A percentile compares a stretch with the other conserved stretches of the same genome.
Evolutionary conservation across 129 eudicot species (phyloP).

Genomic region (Centrapalus pauciflorus): DNA sequence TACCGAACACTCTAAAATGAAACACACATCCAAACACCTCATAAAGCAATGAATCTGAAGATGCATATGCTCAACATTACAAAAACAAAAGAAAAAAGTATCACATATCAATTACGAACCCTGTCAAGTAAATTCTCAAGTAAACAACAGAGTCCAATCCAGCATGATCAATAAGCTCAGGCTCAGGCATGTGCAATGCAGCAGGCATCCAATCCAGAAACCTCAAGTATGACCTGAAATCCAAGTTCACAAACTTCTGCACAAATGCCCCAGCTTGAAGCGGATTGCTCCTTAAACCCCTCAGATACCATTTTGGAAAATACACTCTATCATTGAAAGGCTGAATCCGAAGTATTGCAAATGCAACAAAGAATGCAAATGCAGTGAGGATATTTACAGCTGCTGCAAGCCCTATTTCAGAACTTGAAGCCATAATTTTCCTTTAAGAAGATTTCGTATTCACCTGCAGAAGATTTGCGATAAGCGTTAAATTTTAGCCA

Average conservation of each 20-base stretch:
- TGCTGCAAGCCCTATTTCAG: slow-evolving; percentile 80
- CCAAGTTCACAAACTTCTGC: slow-evolving; percentile 65
- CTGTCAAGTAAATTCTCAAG: slow-evolving; percentile 73
- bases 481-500: no score
- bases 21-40: not conserved
- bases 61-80: not conserved
- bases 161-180: slow-evolving; percentile 88
- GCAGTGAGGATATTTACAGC: slow-evolving; percentile 65
- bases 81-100: slow-evolving; percentile 1
- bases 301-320: slow-evolving; percentile 91
- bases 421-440: slow-evolving; percentile 53
- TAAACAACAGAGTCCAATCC: slow-evolving; percentile 93
- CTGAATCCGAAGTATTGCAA: slow-evolving; percentile 78
- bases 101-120: slow-evolving; percentile 45
- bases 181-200: slow-evolving; percentile 85
- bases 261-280: slow-evolving; percentile 61
- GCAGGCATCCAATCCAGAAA: slow-evolving; percentile 91
- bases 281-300: slow-evolving; percentile 69
- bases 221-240: slow-evolving; percentile 62
- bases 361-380: slow-evolving; percentile 65
- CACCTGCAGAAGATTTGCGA: slow-evolving; percentile 20
- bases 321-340: slow-evolving; percentile 84
- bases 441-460: slow-evolving; percentile 2
- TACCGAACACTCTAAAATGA: no score
- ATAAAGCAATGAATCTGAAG: not conserved